These are phyloP conservation scores for Lichtheimia ornata DNA, from an alignment of 371 early-diverging fungal genomes.

Conservation along the genomic window DNA sequence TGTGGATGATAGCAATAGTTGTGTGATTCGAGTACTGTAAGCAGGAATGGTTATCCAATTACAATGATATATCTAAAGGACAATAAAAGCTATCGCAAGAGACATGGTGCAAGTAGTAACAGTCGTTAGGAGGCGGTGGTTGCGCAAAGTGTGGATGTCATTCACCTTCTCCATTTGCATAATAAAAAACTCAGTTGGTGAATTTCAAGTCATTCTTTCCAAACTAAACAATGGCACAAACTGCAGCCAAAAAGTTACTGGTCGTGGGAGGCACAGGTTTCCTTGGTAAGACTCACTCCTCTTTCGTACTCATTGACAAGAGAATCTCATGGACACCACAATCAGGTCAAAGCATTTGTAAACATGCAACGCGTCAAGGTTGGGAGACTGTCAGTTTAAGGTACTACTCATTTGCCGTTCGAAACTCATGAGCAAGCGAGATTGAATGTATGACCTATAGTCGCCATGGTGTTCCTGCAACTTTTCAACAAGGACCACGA, in stretches of 20 bases:
- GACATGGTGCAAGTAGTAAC: no score
- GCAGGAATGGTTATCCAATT: no score
- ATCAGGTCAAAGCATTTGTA: constrained; percentile 62
- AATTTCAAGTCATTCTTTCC: no score
- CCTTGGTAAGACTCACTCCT: constrained; percentile 48
- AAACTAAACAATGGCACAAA: constrained; percentile 26
- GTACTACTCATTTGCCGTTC: constrained; percentile 30
- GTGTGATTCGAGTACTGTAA: no score
- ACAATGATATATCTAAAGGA: no score
- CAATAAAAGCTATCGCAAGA: no score
- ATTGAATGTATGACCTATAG: constrained; percentile 20
- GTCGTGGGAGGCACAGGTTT: constrained; percentile 79
- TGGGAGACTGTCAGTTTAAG: constrained; percentile 80
- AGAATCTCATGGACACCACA: constrained; percentile 10
- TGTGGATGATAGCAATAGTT: no score
- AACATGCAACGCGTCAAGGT: constrained; percentile 62
- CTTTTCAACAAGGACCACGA: constrained; percentile 24
- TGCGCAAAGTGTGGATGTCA: no score
- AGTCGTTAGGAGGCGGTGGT: no score
- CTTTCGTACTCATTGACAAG: background rate
- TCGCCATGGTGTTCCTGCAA: constrained; percentile 53
- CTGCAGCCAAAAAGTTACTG: constrained; percentile 53
- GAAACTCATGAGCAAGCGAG: background rate
- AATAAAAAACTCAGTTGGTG: no score
- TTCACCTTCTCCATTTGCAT: no score